Evolutionary conservation across 352 stramenopile species (phyloP).

Genomic region (Globisporangium canariense): DNA sequence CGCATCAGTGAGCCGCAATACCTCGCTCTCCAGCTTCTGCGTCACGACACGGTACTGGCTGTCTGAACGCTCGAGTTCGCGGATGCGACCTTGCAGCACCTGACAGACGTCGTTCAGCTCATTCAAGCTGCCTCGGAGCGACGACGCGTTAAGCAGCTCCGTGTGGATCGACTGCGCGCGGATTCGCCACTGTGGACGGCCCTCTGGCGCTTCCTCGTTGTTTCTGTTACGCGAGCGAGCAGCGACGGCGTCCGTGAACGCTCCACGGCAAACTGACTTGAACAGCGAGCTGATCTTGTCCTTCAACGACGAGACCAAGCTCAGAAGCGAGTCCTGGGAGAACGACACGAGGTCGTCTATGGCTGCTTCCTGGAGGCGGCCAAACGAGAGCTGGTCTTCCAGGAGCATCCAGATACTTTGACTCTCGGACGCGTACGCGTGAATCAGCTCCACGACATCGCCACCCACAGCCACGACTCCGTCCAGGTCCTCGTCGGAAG

Average conservation of each 20-base stretch:
- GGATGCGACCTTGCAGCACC: constrained; percentile 57
- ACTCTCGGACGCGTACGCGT: constrained; percentile 49
- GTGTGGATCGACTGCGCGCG: constrained; percentile 71
- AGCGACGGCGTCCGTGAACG: constrained; percentile 71
- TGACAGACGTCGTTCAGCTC: constrained; percentile 70
- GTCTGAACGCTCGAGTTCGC: constrained; percentile 68
- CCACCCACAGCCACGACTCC: constrained; percentile 56
- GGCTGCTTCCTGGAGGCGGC: constrained; percentile 14
- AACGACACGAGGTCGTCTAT: constrained; percentile 43
- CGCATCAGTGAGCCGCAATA: constrained; percentile 49
- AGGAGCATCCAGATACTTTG: constrained; percentile 39
- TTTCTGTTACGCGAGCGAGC: constrained; percentile 30
- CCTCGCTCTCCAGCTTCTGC: constrained; percentile 77
- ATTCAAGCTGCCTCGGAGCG: constrained; percentile 50
- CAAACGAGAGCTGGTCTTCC: constrained; percentile 33
- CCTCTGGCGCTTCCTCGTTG: constrained; percentile 20
- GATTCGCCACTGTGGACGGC: constrained; percentile 65
- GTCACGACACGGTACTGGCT: constrained; percentile 76
- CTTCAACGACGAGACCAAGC: constrained; percentile 50
- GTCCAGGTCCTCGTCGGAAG: constrained; percentile 67
- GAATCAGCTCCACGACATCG: constrained; percentile 51
- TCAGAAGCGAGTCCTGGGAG: constrained; percentile 39
- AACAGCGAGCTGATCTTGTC: constrained; percentile 60
- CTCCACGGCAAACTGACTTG: constrained; percentile 74
- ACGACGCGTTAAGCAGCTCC: constrained; percentile 60